Base-by-base conservation (phyloP, 2,329 filamentous ascomycete species). In the Canariomyces notabilis region DNA sequence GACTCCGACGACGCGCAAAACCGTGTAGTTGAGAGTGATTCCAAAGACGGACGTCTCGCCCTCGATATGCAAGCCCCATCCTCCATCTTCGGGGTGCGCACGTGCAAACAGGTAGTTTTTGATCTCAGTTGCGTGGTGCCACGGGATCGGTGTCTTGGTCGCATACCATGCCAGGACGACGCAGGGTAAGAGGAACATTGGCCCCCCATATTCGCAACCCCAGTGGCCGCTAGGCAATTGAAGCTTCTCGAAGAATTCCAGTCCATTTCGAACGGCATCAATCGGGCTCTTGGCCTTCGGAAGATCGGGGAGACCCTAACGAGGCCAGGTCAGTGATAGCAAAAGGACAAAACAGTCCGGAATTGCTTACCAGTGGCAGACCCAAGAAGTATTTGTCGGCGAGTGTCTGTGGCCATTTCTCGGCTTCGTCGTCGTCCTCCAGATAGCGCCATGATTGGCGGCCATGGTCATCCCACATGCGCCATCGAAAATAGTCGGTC, bases 181-280 rank as follows among this genome's bases (percentile, higher is more conserved):
- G 36, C 91, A 88, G 0, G 91, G 89, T 1, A 97, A 74, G 32
- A 97, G 77, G 62, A 98, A 98, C 87, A 96, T 91, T 4, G 93
- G 93, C 0, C 93, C 93, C 44, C 93, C 93, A 69, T 98, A 98
- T 65, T 98, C 93, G 70, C 91, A 97, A 5, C 77, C 93, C 93
- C 93, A 98, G 61, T 96, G 88, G 5, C 93, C 93, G 1, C 88
- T 85, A 12, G 85, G 82, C 1, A 96, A 75, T 64, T 98, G 93
- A 19, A 97, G 78, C 53, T 91, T 79, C 47, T 90, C 87, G 70
- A 94, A 95, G 72, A 95, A 97, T 3, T 79, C 72, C 44, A 97
- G 75, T 31, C 85, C 89, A 69, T 98, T 98, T 49, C 76, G 73
- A 3, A 88, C 89, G 4, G 88, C 75, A 54, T 93, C 80, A 46